Percentiles rank a stretch among this genome's conserved stretches.
These are phyloP conservation scores for Hirschfeldia incana DNA, from an alignment of 345 rosid genomes.

Conservation along the genomic window DNA sequence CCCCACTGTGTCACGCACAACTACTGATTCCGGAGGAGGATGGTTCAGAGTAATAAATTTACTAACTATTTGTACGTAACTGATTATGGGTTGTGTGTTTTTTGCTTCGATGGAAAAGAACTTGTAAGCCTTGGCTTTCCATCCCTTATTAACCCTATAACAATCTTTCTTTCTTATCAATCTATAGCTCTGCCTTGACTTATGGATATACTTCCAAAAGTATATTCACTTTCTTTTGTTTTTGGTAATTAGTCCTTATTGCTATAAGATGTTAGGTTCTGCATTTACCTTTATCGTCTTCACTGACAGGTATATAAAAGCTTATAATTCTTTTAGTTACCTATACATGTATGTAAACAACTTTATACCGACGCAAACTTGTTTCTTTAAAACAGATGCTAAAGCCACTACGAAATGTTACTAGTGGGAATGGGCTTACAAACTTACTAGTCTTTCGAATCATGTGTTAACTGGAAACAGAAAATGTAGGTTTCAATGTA, in stretches of 20 bases:
- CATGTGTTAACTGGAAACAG: neutral
- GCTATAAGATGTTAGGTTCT: neutral
- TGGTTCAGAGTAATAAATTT: neutral
- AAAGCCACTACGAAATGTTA: no score
- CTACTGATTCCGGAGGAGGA: neutral
- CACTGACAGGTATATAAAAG: no score
- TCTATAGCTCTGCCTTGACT: slow-evolving; percentile 15
- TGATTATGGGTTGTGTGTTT: slow-evolving; percentile 18
- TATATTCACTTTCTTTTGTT: neutral
- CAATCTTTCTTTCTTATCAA: neutral
- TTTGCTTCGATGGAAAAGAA: slow-evolving; percentile 6
- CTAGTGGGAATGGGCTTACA: no score
- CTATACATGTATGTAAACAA: no score
- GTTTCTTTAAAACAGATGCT: no score
- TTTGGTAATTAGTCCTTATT: neutral
- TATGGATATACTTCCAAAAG: slow-evolving; percentile 25
- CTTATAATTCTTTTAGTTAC: no score
- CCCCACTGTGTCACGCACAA: neutral
- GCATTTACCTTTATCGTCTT: no score
- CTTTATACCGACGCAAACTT: no score
- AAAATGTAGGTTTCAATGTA: no score
- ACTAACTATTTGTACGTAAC: slow-evolving; percentile 12
- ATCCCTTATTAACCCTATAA: neutral
- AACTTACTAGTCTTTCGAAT: neutral
- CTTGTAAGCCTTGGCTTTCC: neutral